Percentiles rank a stretch among this genome's conserved stretches.
phyloP scores from a whole-genome alignment of 495 filamentous ascomycete genomes.

The Penicillium coffeae region DNA sequence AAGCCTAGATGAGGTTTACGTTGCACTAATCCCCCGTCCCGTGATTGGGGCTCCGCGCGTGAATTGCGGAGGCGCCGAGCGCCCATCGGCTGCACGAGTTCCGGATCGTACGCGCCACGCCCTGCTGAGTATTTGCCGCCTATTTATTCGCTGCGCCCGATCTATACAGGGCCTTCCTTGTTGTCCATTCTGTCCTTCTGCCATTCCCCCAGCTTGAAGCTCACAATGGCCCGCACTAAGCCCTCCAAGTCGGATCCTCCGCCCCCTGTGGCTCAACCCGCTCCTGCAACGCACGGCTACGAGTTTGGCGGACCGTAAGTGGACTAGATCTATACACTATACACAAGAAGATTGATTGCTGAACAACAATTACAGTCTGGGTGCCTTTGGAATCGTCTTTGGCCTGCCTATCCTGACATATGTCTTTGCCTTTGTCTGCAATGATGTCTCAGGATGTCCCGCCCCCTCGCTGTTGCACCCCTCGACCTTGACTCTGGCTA shows the following conservation, averaged over 20 bases:
- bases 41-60: background rate
- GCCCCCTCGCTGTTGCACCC: conserved; percentile 79
- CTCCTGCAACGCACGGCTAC: conserved; percentile 58
- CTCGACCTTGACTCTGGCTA: conserved; percentile 62
- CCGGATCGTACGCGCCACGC: conserved; percentile 23
- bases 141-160: conserved; percentile 10
- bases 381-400: conserved; percentile 68
- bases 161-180: background rate
- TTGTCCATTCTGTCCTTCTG: background rate
- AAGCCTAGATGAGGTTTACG: conserved; percentile 14
- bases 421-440: conserved; percentile 77
- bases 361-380: conserved; percentile 52
- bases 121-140: background rate
- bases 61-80: conserved; percentile 14
- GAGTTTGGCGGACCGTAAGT: conserved; percentile 89
- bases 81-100: conserved; percentile 9
- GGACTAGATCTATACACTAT: background rate
- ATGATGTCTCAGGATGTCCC: conserved; percentile 88
- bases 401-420: conserved; percentile 75
- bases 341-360: conserved; percentile 4
- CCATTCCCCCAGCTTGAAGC: too few species aligned
- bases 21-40: conserved; percentile 6
- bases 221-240: conserved; percentile 30
- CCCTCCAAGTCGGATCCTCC: conserved; percentile 4
- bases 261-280: conserved; percentile 24